A percentile compares a stretch with the other conserved stretches of the same genome.
Evolutionary conservation across 2,329 filamentous ascomycete genomes (phyloP).

Genomic region (Colletotrichum sp.): DNA sequence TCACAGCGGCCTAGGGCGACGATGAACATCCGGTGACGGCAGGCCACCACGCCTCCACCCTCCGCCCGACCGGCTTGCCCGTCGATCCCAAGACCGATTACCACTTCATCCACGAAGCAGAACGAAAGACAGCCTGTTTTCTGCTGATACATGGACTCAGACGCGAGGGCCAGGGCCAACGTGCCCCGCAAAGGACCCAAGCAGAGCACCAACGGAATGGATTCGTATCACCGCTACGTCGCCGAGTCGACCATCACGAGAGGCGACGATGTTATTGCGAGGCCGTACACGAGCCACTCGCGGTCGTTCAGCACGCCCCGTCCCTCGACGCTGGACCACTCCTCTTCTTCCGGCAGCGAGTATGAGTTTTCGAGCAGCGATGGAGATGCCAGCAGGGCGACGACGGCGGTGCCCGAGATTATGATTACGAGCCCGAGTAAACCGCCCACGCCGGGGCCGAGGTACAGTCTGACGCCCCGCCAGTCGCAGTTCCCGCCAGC

Average conservation of each 20-base stretch:
- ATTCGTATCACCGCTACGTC: constrained; percentile 23
- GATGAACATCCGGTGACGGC: constrained; percentile 6
- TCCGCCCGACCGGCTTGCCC: neutral
- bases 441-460: neutral
- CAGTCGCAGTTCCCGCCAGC: neutral
- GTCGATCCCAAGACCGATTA: neutral
- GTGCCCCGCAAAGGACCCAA: constrained; percentile 14
- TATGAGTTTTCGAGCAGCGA: neutral
- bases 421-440: constrained; percentile 6
- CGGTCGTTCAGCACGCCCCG: constrained; percentile 19
- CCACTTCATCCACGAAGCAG: neutral
- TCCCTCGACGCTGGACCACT: neutral
- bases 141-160: constrained; percentile 12
- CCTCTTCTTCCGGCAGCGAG: neutral
- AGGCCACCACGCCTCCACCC: neutral
- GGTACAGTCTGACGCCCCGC: constrained; percentile 2
- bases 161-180: constrained; percentile 21
- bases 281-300: constrained; percentile 19
- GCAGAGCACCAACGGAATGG: constrained; percentile 19
- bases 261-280: neutral
- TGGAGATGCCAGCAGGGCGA: neutral
- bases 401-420: constrained; percentile 4
- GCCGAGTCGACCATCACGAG: constrained; percentile 2
- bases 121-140: neutral
- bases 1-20: neutral